Percentiles rank a stretch among this genome's conserved stretches.
Evolutionary conservation across 2,329 filamentous ascomycete species (phyloP).

Genomic region (Phaeoacremonium minimum): DNA sequence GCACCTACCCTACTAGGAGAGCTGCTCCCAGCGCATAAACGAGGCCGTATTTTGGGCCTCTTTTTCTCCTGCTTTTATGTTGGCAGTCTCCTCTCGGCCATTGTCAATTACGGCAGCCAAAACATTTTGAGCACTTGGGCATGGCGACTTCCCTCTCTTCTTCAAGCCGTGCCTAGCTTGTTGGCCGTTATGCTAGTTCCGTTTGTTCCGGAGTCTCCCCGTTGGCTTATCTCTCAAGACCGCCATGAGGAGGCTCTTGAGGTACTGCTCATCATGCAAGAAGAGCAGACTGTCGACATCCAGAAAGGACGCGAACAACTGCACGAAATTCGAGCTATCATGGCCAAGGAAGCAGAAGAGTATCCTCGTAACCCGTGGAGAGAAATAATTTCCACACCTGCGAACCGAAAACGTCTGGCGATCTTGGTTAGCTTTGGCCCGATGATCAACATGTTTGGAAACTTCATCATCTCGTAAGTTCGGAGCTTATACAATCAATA

Average conservation of each 20-base stretch:
- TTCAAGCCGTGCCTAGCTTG: slow-evolving; percentile 23
- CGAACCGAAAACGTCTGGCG: slow-evolving; percentile 16
- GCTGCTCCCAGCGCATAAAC: slow-evolving; percentile 36
- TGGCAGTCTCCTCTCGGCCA: slow-evolving; percentile 35
- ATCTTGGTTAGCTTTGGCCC: slow-evolving; percentile 18
- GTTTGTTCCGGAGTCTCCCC: slow-evolving; percentile 39
- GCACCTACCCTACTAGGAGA: slow-evolving; percentile 44
- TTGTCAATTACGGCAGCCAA: slow-evolving; percentile 36
- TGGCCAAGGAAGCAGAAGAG: slow-evolving; percentile 15
- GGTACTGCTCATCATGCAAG: slow-evolving; percentile 36
- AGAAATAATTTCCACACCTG: slow-evolving; percentile 17
- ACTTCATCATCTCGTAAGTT: slow-evolving; percentile 22
- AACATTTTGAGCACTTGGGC: slow-evolving; percentile 33
- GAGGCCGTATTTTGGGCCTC: slow-evolving; percentile 35
- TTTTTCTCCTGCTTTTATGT: slow-evolving; percentile 24
- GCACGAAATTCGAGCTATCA: slow-evolving; percentile 16
- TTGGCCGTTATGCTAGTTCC: slow-evolving; percentile 29
- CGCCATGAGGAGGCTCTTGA: slow-evolving; percentile 32
- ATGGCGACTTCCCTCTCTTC: slow-evolving; percentile 32
- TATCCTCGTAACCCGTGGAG: slow-evolving; percentile 20
- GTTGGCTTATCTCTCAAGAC: slow-evolving; percentile 39
- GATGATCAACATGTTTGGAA: slow-evolving; percentile 23
- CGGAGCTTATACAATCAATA: too few species aligned
- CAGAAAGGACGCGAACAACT: slow-evolving; percentile 21
- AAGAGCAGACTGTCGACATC: slow-evolving; percentile 33